These are phyloP conservation scores for Globisporangium parvum DNA, from an alignment of 352 stramenopile genomes.

Conservation along the genomic window DNA sequence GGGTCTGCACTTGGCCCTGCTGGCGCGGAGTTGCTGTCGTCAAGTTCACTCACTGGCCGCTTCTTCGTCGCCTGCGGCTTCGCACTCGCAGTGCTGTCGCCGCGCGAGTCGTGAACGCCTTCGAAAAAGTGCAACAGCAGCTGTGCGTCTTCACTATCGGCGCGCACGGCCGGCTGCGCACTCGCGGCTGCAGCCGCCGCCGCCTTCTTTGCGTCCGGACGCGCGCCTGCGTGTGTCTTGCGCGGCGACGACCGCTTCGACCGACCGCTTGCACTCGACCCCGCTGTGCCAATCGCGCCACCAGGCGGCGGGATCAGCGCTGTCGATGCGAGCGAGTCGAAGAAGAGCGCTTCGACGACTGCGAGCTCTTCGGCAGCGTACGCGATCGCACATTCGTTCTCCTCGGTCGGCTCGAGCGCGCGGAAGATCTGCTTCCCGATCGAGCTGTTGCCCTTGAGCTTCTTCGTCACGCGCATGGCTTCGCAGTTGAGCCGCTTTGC, in stretches of 20 bases:
- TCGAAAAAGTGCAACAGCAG: slow-evolving; percentile 76
- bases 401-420: slow-evolving; percentile 53
- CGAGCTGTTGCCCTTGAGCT: slow-evolving; percentile 85
- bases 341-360: slow-evolving; percentile 60
- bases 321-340: slow-evolving; percentile 51
- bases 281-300: not conserved
- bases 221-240: slow-evolving; percentile 8
- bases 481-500: slow-evolving; percentile 83
- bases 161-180: slow-evolving; percentile 1
- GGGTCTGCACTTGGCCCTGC: not conserved
- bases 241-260: slow-evolving; percentile 13
- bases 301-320: not conserved
- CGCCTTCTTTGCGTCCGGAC: not conserved
- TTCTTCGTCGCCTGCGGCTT: slow-evolving; percentile 28
- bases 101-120: slow-evolving; percentile 26
- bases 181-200: not conserved
- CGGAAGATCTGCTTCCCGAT: slow-evolving; percentile 88
- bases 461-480: slow-evolving; percentile 86
- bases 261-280: not conserved
- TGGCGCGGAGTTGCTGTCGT: not conserved
- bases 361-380: slow-evolving; percentile 48
- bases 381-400: slow-evolving; percentile 50
- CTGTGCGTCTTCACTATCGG: slow-evolving; percentile 63
- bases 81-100: not conserved
- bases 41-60: slow-evolving; percentile 35